Base-by-base conservation (phyloP, 805 yeast species). In the Wickerhamiella parazyma region DNA sequence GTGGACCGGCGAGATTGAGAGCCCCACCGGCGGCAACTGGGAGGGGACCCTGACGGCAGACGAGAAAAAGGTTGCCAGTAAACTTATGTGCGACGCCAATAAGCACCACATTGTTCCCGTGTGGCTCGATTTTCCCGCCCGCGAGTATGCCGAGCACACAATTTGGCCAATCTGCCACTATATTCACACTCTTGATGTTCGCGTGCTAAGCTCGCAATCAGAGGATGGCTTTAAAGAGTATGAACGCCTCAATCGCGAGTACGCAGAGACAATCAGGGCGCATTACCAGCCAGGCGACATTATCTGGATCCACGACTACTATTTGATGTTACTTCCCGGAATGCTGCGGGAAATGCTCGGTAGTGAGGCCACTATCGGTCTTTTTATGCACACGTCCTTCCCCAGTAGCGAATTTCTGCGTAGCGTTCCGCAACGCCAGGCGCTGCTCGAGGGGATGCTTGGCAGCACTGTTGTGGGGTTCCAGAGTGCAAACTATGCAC, bases 101-200 rank as follows among this genome's bases (percentile, higher is more conserved):
- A 54, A 55, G 25, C 39, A 45, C 33, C 39, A 38, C 8, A 39
- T 49, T 19, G 45, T 47, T 17, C 96, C 97, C 0, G 81, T 89
- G 42, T 87, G 96, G 95, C 65, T 89, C 26, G 67, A 81, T 44
- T 72, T 91, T 48, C 73, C 78, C 48, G 81, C 81, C 61, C 71
- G 96, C 51, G 71, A 70, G 51, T 89, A 84, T 57, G 94, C 96
- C 1, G 97, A 89, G 58, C 76, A 80, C 53, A 78, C 79, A 17
- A 66, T 91, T 22, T 91, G 98, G 97, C 95, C 95, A 1, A 80
- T 85, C 2, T 77, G 89, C 62, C 98, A 91, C 58, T 91, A 91
- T 64, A 85, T 91, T 59, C 80, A 84, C 61, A 47, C 41, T 37
- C 21, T 46, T 9, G 43, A 45, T 21, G 51, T 49, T 11, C 36